phyloP scores from a whole-genome alignment of 257 asterid genomes.

The Paulownia fortunei region DNA sequence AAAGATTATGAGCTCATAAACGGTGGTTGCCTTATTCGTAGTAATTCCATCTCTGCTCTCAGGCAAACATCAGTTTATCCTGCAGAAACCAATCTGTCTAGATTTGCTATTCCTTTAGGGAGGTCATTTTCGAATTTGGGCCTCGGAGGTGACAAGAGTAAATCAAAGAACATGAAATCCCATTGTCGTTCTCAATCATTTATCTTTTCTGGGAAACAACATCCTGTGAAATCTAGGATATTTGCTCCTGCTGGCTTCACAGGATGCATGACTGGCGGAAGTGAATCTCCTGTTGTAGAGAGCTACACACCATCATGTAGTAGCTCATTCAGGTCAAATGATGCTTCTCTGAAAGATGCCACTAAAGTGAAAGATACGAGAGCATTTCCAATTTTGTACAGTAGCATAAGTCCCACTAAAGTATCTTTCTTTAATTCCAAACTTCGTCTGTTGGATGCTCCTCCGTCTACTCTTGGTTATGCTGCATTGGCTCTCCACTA shows the following conservation, averaged over 20 bases:
- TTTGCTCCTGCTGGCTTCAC: conserved; percentile 61
- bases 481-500: conserved; percentile 84
- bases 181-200: conserved; percentile 50
- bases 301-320: conserved; percentile 53
- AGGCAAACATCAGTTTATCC: conserved; percentile 48
- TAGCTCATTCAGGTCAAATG: conserved; percentile 41
- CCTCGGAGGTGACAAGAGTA: conserved; percentile 48
- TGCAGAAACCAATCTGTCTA: conserved; percentile 44
- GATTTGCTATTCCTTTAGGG: conserved; percentile 56
- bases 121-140: conserved; percentile 81
- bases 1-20: conserved; percentile 30
- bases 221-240: conserved; percentile 44
- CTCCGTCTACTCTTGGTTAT: conserved; percentile 68
- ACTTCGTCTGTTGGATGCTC: conserved; percentile 43
- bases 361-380: conserved; percentile 22
- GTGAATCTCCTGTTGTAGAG: conserved; percentile 67
- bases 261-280: conserved; percentile 74
- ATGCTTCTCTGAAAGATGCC: conserved; percentile 32
- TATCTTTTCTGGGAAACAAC: conserved; percentile 45
- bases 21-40: conserved; percentile 50
- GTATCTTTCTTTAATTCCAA: conserved; percentile 46
- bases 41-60: conserved; percentile 57
- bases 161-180: conserved; percentile 46
- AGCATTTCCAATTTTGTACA: conserved; percentile 19
- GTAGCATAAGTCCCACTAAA: conserved; percentile 33